Conservation (phyloP, 805 yeast genomes). For the Wickerhamiella azymoides region DNA sequence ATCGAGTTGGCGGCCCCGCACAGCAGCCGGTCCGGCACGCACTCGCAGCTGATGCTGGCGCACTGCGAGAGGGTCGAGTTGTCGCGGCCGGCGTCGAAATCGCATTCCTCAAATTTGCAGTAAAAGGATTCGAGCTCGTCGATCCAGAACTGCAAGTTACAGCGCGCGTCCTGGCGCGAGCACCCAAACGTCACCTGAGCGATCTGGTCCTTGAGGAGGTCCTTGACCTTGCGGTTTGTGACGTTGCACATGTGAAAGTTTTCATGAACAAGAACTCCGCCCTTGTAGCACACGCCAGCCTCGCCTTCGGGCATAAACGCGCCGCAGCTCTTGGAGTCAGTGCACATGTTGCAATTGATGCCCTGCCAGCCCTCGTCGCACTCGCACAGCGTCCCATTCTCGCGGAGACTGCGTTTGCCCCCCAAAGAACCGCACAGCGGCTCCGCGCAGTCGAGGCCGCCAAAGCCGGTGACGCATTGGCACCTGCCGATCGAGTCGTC, state of each 20-base stretch:
- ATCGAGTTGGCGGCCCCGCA: slow-evolving; percentile 93
- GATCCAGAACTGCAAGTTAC: slow-evolving; percentile 95
- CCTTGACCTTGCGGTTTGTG: slow-evolving; percentile 69
- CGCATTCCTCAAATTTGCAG: slow-evolving; percentile 70
- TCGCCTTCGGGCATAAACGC: slow-evolving; percentile 70
- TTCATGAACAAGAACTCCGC: slow-evolving; percentile 68
- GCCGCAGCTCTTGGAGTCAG: slow-evolving; percentile 60
- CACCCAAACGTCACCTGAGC: slow-evolving; percentile 94
- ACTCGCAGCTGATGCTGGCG: slow-evolving; percentile 64
- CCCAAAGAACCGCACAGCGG: slow-evolving; percentile 78
- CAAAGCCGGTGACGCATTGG: slow-evolving; percentile 85
- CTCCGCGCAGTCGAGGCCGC: slow-evolving; percentile 80
- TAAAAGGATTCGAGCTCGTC: slow-evolving; percentile 79
- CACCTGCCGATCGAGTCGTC: slow-evolving; percentile 81
- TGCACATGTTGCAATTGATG: slow-evolving; percentile 80
- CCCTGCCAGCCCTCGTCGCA: slow-evolving; percentile 89
- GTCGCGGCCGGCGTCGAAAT: slow-evolving; percentile 44
- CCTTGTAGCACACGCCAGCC: slow-evolving; percentile 75
- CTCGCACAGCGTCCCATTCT: slow-evolving; percentile 39
- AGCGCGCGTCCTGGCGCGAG: slow-evolving; percentile 44
- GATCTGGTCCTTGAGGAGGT: slow-evolving; percentile 59
- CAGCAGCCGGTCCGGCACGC: slow-evolving; percentile 82
- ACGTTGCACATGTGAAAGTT: slow-evolving; percentile 91
- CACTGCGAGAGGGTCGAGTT: slow-evolving; percentile 71
- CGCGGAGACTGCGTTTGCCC: slow-evolving; percentile 50